Conservation (phyloP, 2,329 filamentous ascomycete species). For the Bipolaris bicolor region DNA sequence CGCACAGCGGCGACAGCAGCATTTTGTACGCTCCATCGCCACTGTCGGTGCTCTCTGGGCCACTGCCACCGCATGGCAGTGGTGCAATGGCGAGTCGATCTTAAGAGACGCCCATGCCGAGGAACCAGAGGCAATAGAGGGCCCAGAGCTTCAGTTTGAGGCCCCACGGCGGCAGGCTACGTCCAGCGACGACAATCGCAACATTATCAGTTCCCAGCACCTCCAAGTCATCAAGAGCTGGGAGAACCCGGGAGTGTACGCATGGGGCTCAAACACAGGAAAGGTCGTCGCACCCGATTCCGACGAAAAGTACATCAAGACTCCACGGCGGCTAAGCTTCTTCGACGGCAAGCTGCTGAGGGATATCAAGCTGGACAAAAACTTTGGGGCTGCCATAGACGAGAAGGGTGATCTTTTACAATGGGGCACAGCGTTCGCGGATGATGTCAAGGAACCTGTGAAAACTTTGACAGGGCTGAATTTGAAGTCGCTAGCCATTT, state of each 20-base stretch:
- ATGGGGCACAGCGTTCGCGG: conserved; percentile 83
- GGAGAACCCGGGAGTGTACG: conserved; percentile 85
- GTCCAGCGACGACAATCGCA: conserved; percentile 74
- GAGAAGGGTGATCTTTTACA: conserved; percentile 89
- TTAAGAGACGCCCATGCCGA: conserved; percentile 56
- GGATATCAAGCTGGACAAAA: conserved; percentile 82
- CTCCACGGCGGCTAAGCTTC: conserved; percentile 75
- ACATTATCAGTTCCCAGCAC: conserved; percentile 83
- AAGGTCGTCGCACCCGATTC: conserved; percentile 86
- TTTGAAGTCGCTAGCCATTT: conserved; percentile 75
- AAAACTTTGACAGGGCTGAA: conserved; percentile 82
- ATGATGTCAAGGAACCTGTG: conserved; percentile 66
- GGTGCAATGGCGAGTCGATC: conserved; percentile 50
- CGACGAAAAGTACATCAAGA: conserved; percentile 77
- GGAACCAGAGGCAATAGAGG: conserved; percentile 55
- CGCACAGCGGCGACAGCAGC: conserved; percentile 54
- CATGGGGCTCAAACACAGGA: conserved; percentile 88
- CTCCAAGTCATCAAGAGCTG: conserved; percentile 83
- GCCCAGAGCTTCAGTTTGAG: conserved; percentile 71
- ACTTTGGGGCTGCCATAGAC: conserved; percentile 83
- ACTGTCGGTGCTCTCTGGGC: conserved; percentile 52
- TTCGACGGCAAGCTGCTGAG: conserved; percentile 85
- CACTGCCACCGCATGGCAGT: conserved; percentile 54
- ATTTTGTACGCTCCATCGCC: conserved; percentile 53
- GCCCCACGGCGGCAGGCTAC: conserved; percentile 61